Evolutionary conservation across 2,329 filamentous ascomycete genomes (phyloP), one percentile per base, ranked within the genome.

Genomic region (Waltergamsia citrina): DNA sequence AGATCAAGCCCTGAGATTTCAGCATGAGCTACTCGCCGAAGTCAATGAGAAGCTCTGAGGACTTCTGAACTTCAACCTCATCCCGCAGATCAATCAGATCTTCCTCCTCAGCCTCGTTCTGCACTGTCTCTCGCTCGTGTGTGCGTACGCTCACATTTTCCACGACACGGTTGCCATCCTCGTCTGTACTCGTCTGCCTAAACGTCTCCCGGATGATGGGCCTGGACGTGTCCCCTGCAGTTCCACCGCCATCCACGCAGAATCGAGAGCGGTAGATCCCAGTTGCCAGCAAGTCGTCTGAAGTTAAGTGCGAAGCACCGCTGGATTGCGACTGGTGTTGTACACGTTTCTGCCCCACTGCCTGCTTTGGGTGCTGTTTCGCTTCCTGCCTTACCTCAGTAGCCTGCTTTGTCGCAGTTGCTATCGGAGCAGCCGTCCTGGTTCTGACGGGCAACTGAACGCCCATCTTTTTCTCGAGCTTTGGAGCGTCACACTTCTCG

Each of bases 131-230:
- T n/a, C n/a, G n/a, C n/a, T n/a, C n/a, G 6, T 27, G 25, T 7
- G 6, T n/a, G 12, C 16, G 25, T 12, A 14, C 12, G 25, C 25
- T 27, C 25, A 27, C 25, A 5, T 20, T 14, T 8, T 32, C 29
- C 14, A 32, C 29, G 14, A 32, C 18, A 20, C 29, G 29, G 8
- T 18, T 11, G 29, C 29, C 12, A 20, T 27, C 16, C n/a, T 27
- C 25, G 25, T 27, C 25, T n/a, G 16, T 27, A n/a, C n/a, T 27
- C 12, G 20, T 20, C 22, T 20, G 29, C 18, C 7, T 32, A 21
- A 32, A 20, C 12, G 18, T 32, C 17, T 32, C 29, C 22, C 29
- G 29, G 29, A 32, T 32, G 14, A 16, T 14, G 18, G 17, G 14
- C 15, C 14, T 15, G 12, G 28, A 17, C 17, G 15, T 14, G 14